Evolutionary conservation across 306 rosid genomes (phyloP).

Genomic region (Vigna nakashimae): DNA sequence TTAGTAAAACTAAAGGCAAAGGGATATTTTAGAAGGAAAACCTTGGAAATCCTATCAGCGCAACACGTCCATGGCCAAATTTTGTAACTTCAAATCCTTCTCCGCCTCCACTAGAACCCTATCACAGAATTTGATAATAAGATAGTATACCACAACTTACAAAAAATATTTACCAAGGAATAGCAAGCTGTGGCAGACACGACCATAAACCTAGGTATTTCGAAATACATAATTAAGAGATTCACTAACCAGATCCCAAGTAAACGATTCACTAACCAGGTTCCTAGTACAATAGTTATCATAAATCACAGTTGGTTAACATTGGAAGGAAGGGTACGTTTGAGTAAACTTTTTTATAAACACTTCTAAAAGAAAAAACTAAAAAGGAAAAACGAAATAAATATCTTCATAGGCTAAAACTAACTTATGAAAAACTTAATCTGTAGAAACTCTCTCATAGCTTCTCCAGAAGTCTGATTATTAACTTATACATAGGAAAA

Average conservation of each 20-base stretch:
- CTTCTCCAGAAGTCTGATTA: no score
- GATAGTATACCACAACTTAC: neutral
- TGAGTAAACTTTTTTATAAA: no score
- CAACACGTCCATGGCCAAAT: slow-evolving; percentile 98
- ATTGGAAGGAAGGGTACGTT: no score
- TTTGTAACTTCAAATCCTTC: slow-evolving; percentile 99
- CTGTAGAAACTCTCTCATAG: no score
- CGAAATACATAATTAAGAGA: slow-evolving; percentile 19
- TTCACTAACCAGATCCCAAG: neutral
- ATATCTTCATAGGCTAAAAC: no score
- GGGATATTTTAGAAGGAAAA: slow-evolving; percentile 38
- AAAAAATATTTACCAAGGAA: slow-evolving; percentile 2
- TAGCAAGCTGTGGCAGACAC: slow-evolving; percentile 11
- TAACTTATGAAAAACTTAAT: no score
- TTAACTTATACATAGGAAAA: no score
- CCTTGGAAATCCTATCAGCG: slow-evolving; percentile 99
- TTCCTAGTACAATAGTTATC: slow-evolving; percentile 26
- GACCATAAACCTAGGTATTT: slow-evolving; percentile 33
- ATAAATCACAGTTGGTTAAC: no score
- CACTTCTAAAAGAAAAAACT: no score
- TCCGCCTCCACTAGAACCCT: slow-evolving; percentile 99
- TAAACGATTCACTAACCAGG: slow-evolving; percentile 19
- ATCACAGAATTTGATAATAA: slow-evolving; percentile 40
- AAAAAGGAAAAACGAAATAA: no score
- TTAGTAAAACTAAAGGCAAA: slow-evolving; percentile 24